phyloP scores from a whole-genome alignment of 306 rosid species.

The Vigna mungo region DNA sequence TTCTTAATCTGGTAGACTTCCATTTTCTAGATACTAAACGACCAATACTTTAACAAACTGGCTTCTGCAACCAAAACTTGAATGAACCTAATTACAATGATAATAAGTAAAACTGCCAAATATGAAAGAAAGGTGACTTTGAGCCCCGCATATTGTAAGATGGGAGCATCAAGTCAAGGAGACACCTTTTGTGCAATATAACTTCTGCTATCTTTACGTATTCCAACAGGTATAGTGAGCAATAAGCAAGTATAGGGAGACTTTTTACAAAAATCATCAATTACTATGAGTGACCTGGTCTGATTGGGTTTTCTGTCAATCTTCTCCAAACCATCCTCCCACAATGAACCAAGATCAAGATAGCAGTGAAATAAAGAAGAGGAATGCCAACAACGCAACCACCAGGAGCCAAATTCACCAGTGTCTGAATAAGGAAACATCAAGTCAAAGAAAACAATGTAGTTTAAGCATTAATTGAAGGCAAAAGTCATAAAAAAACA shows the following conservation, averaged over 20 bases:
- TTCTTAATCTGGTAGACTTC: neutral
- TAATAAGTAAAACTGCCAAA: constrained; percentile 27
- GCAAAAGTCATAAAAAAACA: constrained; percentile 26
- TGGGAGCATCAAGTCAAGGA: constrained; percentile 18
- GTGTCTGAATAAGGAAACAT: constrained; percentile 66
- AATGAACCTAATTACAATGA: constrained; percentile 17
- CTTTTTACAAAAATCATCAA: constrained; percentile 31
- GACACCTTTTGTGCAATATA: constrained; percentile 28
- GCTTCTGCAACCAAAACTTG: constrained; percentile 5
- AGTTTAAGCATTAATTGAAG: constrained; percentile 31
- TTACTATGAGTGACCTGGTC: constrained; percentile 47
- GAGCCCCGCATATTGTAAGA: neutral
- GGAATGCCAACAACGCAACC: constrained; percentile 86
- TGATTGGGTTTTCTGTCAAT: constrained; percentile 63
- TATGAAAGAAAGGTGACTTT: constrained; percentile 33
- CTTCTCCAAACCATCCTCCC: constrained; percentile 92
- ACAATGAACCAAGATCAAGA: constrained; percentile 69
- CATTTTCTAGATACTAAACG: neutral
- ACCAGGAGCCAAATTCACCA: constrained; percentile 84
- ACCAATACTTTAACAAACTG: constrained; percentile 10
- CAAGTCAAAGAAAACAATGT: constrained; percentile 34
- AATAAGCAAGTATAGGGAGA: constrained; percentile 33
- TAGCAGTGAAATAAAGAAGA: constrained; percentile 65
- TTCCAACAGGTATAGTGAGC: constrained; percentile 35
- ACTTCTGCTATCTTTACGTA: neutral